Evolutionary conservation across 169 alveolate species (phyloP).

Genomic region (Cryptosporidium baileyi): DNA sequence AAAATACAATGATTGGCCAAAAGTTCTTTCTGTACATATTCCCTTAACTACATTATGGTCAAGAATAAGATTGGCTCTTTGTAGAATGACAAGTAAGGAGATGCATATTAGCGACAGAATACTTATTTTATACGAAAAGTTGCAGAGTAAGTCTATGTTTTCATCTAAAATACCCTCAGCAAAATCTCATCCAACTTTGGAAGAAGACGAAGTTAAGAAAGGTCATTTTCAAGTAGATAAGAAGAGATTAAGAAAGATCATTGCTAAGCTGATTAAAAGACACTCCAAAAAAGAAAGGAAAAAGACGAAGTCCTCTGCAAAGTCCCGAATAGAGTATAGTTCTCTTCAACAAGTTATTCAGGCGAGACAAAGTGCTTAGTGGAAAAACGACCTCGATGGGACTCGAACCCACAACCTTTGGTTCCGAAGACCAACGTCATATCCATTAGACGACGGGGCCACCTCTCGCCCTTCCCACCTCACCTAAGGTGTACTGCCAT

Average conservation of each 20-base stretch:
- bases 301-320: not conserved
- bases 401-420: conserved; percentile 98
- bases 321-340: not conserved
- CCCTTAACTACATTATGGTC: conserved; percentile 67
- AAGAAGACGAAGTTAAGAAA: not conserved
- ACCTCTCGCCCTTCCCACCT: not conserved
- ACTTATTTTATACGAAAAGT: conserved; percentile 4
- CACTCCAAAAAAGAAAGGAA: not conserved
- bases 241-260: conserved; percentile 14
- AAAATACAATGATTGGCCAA: conserved; percentile 57
- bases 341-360: conserved; percentile 40
- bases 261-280: not conserved
- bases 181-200: not conserved
- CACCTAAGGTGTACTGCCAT: not conserved
- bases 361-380: not conserved
- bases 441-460: conserved; percentile 98
- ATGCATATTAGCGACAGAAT: conserved; percentile 44
- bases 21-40: conserved; percentile 4
- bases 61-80: conserved; percentile 43
- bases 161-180: not conserved
- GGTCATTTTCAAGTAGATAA: conserved; percentile 3
- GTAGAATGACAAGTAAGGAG: conserved; percentile 18
- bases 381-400: conserved; percentile 74
- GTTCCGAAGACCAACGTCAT: conserved; percentile 98
- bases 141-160: not conserved